These are phyloP conservation scores for Verruconis gallopava DNA, from an alignment of 2,329 filamentous ascomycete species.

Conservation along the genomic window DNA sequence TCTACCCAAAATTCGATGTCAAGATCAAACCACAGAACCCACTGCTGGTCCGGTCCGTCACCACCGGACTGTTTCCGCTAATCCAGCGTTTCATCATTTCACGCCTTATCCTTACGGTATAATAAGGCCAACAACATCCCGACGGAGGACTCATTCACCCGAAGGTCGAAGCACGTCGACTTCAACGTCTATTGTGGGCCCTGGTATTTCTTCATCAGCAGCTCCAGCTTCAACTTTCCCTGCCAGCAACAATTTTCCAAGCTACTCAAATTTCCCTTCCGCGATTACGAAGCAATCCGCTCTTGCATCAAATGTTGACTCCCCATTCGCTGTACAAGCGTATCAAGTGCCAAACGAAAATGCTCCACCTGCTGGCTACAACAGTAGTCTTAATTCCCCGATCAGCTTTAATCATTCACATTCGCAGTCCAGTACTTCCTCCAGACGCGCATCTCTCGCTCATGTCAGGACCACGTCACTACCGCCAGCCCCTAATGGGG, in stretches of 20 bases:
- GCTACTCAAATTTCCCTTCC: slow-evolving; percentile 31
- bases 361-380: slow-evolving; percentile 12
- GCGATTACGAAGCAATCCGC: slow-evolving; percentile 24
- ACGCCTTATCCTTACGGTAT: slow-evolving; percentile 8
- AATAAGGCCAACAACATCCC: not conserved
- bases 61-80: slow-evolving; percentile 40
- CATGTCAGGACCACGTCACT: slow-evolving; percentile 24
- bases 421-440: slow-evolving; percentile 13
- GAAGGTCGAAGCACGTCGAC: slow-evolving; percentile 11
- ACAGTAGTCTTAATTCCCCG: slow-evolving; percentile 49
- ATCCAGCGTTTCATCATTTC: slow-evolving; percentile 25
- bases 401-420: slow-evolving; percentile 32
- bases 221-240: slow-evolving; percentile 3
- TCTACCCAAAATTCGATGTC: slow-evolving; percentile 72
- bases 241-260: slow-evolving; percentile 13
- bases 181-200: not conserved
- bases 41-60: slow-evolving; percentile 42
- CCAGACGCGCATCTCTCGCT: slow-evolving; percentile 24
- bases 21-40: slow-evolving; percentile 64
- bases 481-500: slow-evolving; percentile 21
- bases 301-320: not conserved
- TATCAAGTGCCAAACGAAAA: slow-evolving; percentile 14
- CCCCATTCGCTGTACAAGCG: not conserved
- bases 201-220: slow-evolving; percentile 1
- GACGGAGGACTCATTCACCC: slow-evolving; percentile 4